Conservation (phyloP, 1,284 basidiomycete species). For the Pterula multifida region DNA sequence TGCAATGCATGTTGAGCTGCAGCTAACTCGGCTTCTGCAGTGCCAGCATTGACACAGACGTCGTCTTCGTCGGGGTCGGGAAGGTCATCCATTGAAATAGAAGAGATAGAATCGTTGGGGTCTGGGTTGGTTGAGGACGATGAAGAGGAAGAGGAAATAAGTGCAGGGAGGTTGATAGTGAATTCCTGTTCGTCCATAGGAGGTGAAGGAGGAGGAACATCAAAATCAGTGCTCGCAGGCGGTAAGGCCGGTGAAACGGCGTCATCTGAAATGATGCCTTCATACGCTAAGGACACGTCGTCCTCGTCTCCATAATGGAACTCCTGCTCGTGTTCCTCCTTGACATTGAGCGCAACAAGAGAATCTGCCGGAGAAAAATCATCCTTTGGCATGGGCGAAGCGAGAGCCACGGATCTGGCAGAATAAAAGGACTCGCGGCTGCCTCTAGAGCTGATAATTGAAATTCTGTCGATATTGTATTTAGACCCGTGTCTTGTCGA, state of each 20-base stretch:
- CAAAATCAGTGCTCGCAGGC: neutral
- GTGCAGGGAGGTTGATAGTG: neutral
- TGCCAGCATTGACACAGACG: neutral
- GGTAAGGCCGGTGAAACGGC: neutral
- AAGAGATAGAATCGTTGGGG: conserved; percentile 24
- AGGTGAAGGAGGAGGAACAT: neutral
- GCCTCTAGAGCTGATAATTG: neutral
- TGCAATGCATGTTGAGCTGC: conserved; percentile 15
- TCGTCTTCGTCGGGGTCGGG: conserved; percentile 22
- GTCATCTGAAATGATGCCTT: neutral
- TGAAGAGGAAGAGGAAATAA: conserved; percentile 2
- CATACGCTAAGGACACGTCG: neutral
- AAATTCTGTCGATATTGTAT: conserved; percentile 15
- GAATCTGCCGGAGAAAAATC: neutral
- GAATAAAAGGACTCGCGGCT: neutral
- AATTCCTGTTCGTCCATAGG: neutral
- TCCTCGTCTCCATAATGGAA: too few relatives aligned
- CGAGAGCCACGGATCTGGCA: neutral
- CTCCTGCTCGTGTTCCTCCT: neutral
- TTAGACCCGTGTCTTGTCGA: conserved; percentile 19
- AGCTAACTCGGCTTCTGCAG: neutral
- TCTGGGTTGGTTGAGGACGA: conserved; percentile 5
- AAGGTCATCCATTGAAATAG: conserved; percentile 24
- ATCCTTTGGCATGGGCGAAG: neutral
- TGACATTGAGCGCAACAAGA: neutral